Percentiles rank a stretch among this genome's conserved stretches.
These are phyloP conservation scores for Colletotrichum lentis DNA, from an alignment of 2,329 filamentous ascomycete genomes.

Conservation along the genomic window DNA sequence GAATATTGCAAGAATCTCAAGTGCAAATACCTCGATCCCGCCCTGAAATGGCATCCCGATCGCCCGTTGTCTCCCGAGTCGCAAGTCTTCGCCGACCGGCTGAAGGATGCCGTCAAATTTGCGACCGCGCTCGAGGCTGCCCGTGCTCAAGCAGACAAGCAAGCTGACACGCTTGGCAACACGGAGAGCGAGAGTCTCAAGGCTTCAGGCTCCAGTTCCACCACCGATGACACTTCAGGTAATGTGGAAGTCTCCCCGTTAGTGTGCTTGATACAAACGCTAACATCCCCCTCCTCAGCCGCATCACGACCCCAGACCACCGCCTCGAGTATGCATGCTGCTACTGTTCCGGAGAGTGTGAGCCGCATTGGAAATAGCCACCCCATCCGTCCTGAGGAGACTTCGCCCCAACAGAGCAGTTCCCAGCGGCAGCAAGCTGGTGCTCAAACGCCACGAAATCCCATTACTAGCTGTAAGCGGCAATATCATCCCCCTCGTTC, in stretches of 20 bases:
- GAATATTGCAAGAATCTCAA: background rate
- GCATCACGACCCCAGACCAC: too few species aligned
- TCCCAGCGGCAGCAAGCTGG: background rate
- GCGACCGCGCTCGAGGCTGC: background rate
- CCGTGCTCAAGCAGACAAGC: background rate
- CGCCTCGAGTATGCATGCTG: background rate
- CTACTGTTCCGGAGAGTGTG: background rate
- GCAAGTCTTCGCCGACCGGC: too few species aligned
- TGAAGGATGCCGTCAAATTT: background rate
- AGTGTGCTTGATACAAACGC: background rate
- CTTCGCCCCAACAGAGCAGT: background rate
- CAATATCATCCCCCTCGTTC: background rate
- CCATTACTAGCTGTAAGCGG: background rate
- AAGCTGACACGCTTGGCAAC: background rate
- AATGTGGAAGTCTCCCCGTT: background rate
- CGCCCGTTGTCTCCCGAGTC: background rate
- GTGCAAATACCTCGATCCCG: background rate
- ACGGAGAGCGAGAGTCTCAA: fast-evolving
- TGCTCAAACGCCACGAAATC: background rate
- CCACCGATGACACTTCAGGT: too few species aligned
- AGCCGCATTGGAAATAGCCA: background rate
- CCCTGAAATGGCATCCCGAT: background rate
- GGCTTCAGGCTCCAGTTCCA: background rate
- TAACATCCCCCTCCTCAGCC: too few species aligned
- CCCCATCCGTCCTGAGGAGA: background rate